Evolutionary conservation across 2,329 filamentous ascomycete genomes (phyloP), one percentile per base, ranked within the genome.

Genomic region (Fusarium compactum): DNA sequence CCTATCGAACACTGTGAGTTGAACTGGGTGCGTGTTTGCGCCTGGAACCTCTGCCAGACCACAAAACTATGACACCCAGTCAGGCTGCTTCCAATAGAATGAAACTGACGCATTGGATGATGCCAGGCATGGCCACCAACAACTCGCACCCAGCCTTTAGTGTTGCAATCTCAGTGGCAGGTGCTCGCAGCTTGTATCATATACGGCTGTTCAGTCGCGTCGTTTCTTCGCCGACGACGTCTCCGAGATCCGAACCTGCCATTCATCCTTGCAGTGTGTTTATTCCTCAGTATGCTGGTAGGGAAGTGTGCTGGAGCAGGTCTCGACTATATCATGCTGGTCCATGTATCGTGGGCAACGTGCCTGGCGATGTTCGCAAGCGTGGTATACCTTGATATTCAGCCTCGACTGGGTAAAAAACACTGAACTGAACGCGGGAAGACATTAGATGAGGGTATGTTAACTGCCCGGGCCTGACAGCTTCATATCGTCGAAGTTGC

Each of bases 291-390:
- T n/a, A 61, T 71, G 15, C 29, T 69, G 16, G 41, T 50, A 15
- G 73, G 73, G 15, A 64, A 68, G 12, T 65, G 25, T 48, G 53
- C 47, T 4, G 73, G 70, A 40, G 73, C 68, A 71, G 67, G 63
- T 52, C 53, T 64, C 44, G 65, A 69, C 41, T 72, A 74, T 48
- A 70, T 73, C 56, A 54, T 73, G 52, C 47, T 74, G 46, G 70
- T 76, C 29, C 60, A 76, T 45, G 56, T 73, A 27, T 76, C 73
- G 11, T 75, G 73, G 73, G 73, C 73, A 34, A 63, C 71, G 34
- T 75, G 72, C 27, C 24, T 74, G 41, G 72, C 73, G 20, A 75
- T 75, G 73, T 20, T 74, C 34, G 62, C 61, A 27, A 74, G 70
- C 43, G 62, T 59, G 45, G 44, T 62, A 46, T 62, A 58, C 34